These are phyloP conservation scores for Penicillium sp. DNA, from an alignment of 2,329 filamentous ascomycete species.

Conservation along the genomic window DNA sequence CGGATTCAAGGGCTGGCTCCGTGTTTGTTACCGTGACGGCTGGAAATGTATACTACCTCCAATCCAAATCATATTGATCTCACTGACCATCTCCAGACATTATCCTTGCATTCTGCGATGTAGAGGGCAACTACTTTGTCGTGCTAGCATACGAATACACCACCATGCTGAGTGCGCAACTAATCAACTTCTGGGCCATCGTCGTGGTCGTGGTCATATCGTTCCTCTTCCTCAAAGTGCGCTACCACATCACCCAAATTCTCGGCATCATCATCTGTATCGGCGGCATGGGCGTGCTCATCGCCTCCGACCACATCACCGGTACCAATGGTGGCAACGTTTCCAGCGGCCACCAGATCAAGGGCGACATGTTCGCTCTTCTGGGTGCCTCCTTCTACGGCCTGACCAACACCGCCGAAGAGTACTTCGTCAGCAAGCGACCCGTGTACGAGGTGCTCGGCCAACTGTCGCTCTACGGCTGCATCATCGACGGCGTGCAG, in stretches of 20 bases:
- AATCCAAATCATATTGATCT: background rate
- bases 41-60: constrained; percentile 64
- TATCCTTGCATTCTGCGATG: constrained; percentile 86
- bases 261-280: constrained; percentile 83
- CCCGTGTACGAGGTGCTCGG: constrained; percentile 91
- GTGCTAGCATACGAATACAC: constrained; percentile 91
- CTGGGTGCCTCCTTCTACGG: constrained; percentile 89
- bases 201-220: constrained; percentile 84
- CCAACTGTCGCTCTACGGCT: constrained; percentile 81
- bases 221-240: constrained; percentile 74
- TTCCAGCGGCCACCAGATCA: constrained; percentile 61
- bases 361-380: constrained; percentile 88
- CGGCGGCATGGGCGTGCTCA: constrained; percentile 80
- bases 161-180: constrained; percentile 83
- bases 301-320: constrained; percentile 81
- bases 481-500: constrained; percentile 86
- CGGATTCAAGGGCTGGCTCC: constrained; percentile 65
- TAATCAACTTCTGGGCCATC: constrained; percentile 99
- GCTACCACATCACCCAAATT: constrained; percentile 84
- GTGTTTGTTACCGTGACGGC: constrained; percentile 63
- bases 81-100: constrained; percentile 49
- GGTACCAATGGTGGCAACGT: constrained; percentile 61
- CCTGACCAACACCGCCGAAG: constrained; percentile 82
- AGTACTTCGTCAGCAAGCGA: constrained; percentile 82
- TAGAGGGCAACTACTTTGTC: constrained; percentile 96